Percentiles rank a stretch among this genome's conserved stretches.
Evolutionary conservation across 805 yeast genomes (phyloP).

Genomic region (Saccharomycopsis amapae): DNA sequence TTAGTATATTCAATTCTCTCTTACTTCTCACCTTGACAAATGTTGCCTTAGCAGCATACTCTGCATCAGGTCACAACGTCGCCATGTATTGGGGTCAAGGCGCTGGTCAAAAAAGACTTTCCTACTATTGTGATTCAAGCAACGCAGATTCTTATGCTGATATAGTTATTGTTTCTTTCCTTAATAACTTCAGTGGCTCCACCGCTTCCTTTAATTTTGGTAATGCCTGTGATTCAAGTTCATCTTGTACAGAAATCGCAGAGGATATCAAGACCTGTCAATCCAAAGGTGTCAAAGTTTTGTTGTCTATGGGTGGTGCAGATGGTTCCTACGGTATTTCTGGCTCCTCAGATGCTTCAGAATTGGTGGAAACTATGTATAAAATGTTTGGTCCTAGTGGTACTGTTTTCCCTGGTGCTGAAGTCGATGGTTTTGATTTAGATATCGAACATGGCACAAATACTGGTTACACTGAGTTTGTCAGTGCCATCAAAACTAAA

Average conservation of each 20-base stretch:
- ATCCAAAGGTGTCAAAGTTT: slow-evolving; percentile 63
- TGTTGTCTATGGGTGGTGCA: slow-evolving; percentile 62
- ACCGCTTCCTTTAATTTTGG: slow-evolving; percentile 37
- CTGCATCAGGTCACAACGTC: slow-evolving; percentile 31
- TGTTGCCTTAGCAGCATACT: slow-evolving; percentile 1
- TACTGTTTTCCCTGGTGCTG: slow-evolving; percentile 45
- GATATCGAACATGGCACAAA: slow-evolving; percentile 67
- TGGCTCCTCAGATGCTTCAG: slow-evolving; percentile 8
- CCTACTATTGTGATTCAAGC: slow-evolving; percentile 45
- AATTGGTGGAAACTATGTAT: slow-evolving; percentile 9
- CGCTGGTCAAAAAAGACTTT: slow-evolving; percentile 36
- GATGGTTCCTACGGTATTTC: slow-evolving; percentile 46
- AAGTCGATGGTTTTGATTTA: slow-evolving; percentile 88
- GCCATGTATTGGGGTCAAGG: slow-evolving; percentile 72
- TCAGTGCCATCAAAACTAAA: slow-evolving; percentile 29
- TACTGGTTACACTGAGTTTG: slow-evolving; percentile 60
- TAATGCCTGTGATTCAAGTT: slow-evolving; percentile 25
- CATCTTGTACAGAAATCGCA: slow-evolving; percentile 35
- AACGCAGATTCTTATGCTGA: slow-evolving; percentile 35
- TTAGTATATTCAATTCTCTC: not conserved
- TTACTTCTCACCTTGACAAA: not conserved
- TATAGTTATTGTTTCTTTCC: slow-evolving; percentile 23
- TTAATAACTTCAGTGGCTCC: slow-evolving; percentile 31
- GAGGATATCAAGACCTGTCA: slow-evolving; percentile 73
- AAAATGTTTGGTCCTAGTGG: slow-evolving; percentile 14